These are phyloP conservation scores for Suhomyces guaymorum DNA, from an alignment of 1,139 yeast genomes.

Conservation along the genomic window DNA sequence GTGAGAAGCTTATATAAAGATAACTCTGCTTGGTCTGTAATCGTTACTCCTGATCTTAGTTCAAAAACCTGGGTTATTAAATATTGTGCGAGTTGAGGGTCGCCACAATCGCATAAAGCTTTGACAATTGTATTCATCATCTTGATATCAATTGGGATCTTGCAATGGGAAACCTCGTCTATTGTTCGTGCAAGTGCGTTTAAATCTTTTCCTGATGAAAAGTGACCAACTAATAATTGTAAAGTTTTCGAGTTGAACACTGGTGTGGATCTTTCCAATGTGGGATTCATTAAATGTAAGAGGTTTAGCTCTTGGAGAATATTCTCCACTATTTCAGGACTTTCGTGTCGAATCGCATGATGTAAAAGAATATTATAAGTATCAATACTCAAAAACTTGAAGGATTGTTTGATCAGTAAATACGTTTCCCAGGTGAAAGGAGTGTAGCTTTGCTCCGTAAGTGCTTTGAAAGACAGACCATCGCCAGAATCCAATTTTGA, in stretches of 20 bases:
- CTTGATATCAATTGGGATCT: conserved; percentile 18
- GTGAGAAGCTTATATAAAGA: conserved; percentile 21
- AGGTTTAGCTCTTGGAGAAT: conserved; percentile 14
- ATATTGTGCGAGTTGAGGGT: conserved; percentile 13
- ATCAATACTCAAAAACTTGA: conserved; percentile 10
- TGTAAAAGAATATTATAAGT: conserved; percentile 27
- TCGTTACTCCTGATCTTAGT: conserved; percentile 1
- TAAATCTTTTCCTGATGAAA: not conserved
- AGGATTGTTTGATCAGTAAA: conserved; percentile 15
- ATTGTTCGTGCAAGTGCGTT: not conserved
- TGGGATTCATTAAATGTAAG: not conserved
- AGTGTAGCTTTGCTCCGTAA: not conserved
- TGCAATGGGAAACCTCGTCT: conserved; percentile 1
- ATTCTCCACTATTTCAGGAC: conserved; percentile 13
- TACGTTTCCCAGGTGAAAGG: conserved; percentile 26
- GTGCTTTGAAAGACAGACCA: not conserved
- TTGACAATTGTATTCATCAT: conserved; percentile 21
- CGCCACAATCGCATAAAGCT: conserved; percentile 12
- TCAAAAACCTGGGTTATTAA: conserved; percentile 4
- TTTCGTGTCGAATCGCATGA: conserved; percentile 29
- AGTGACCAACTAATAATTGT: conserved; percentile 9
- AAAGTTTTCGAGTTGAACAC: conserved; percentile 11
- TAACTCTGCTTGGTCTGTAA: conserved; percentile 14
- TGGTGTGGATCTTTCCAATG: not conserved
- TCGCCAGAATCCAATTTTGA: not conserved